Conservation (phyloP, 768 basidiomycete genomes). For the Harrya chromipes region DNA sequence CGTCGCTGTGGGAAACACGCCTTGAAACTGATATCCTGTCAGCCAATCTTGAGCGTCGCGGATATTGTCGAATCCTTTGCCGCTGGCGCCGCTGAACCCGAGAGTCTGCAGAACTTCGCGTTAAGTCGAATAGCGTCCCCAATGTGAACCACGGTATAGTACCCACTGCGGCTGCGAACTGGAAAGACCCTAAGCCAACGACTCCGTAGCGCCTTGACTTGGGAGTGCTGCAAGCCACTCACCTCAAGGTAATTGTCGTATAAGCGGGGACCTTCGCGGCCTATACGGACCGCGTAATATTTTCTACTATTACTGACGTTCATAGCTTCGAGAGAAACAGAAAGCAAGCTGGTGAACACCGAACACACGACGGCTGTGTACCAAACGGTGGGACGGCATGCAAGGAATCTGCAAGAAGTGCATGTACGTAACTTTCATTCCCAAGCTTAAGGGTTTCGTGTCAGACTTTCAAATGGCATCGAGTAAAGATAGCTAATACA, state of each 20-base stretch:
- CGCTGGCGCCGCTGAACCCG: slow-evolving; percentile 32
- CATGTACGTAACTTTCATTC: slow-evolving; percentile 7
- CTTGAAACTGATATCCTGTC: slow-evolving; percentile 9
- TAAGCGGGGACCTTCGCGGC: slow-evolving; percentile 31
- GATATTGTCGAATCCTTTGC: slow-evolving; percentile 31
- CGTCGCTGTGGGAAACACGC: slow-evolving; percentile 1
- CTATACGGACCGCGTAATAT: slow-evolving; percentile 36
- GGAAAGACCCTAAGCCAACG: background rate
- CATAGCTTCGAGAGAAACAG: slow-evolving; percentile 6
- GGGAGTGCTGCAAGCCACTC: slow-evolving; percentile 5
- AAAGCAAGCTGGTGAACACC: background rate
- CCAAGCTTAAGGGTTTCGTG: too few species aligned
- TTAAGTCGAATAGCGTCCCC: too few species aligned
- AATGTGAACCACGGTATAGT: background rate
- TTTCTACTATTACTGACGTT: slow-evolving; percentile 10
- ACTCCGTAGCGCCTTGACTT: background rate
- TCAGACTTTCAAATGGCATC: too few species aligned
- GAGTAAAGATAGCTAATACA: too few species aligned
- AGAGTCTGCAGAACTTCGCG: slow-evolving; percentile 10
- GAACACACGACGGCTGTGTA: background rate
- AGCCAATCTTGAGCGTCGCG: slow-evolving; percentile 28
- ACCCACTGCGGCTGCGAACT: slow-evolving; percentile 28
- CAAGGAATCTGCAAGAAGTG: background rate
- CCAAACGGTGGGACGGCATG: background rate
- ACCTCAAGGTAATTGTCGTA: slow-evolving; percentile 31